Evolutionary conservation across 2,329 filamentous ascomycete species (phyloP).

Genomic region (Epichloe glyceriae): DNA sequence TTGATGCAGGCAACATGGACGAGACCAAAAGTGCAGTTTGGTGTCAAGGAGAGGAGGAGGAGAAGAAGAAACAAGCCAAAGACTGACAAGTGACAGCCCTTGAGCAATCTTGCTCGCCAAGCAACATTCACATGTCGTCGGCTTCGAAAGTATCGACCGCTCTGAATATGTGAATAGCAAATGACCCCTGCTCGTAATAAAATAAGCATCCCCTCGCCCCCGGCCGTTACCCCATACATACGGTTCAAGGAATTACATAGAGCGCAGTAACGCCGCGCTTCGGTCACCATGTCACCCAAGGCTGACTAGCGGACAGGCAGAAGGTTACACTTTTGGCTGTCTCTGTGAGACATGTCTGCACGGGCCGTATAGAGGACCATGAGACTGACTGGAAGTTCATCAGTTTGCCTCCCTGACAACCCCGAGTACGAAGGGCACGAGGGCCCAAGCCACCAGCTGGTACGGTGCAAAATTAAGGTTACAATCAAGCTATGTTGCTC

Average conservation of each 20-base stretch:
- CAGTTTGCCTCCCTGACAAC: too few species aligned
- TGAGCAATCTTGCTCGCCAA: too few species aligned
- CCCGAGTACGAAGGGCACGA: background rate
- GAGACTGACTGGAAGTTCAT: background rate
- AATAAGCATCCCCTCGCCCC: too few species aligned
- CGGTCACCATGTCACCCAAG: background rate
- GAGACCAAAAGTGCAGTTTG: background rate
- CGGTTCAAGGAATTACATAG: background rate
- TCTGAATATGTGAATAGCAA: too few species aligned
- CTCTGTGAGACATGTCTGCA: background rate
- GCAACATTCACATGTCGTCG: too few species aligned
- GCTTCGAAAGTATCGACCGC: too few species aligned
- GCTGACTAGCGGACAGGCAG: background rate
- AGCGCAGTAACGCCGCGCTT: background rate
- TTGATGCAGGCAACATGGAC: background rate
- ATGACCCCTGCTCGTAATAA: too few species aligned
- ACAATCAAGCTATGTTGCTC: constrained; percentile 1
- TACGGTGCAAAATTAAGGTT: background rate
- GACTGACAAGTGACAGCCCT: too few species aligned
- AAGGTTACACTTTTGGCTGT: background rate
- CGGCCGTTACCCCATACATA: background rate
- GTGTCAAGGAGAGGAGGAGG: too few species aligned
- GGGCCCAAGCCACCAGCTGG: background rate
- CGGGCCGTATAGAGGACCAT: background rate
- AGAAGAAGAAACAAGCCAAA: background rate